Evolutionary conservation across 495 filamentous ascomycete species (phyloP).

Genomic region (Neurospora sp.): DNA sequence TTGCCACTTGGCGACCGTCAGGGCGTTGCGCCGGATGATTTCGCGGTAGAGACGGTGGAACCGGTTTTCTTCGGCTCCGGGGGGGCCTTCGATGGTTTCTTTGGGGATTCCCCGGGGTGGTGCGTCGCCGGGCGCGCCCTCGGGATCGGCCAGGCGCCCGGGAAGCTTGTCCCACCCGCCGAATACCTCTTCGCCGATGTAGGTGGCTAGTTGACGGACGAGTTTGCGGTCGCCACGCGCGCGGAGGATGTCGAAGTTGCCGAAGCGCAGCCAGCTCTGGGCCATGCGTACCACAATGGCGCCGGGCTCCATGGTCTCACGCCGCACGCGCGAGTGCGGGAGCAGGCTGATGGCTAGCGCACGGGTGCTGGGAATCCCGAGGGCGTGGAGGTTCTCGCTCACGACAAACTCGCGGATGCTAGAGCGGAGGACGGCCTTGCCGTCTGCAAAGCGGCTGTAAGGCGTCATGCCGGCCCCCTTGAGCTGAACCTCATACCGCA

Average conservation of each 20-base stretch:
- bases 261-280: conserved; percentile 83
- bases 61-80: conserved; percentile 65
- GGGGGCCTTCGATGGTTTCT: conserved; percentile 51
- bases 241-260: conserved; percentile 83
- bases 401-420: conserved; percentile 92
- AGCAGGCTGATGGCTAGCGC: conserved; percentile 72
- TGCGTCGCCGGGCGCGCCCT: conserved; percentile 21
- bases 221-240: conserved; percentile 68
- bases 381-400: conserved; percentile 73
- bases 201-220: conserved; percentile 64
- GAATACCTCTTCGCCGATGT: conserved; percentile 77
- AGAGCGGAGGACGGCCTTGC: conserved; percentile 82
- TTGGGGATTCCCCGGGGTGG: conserved; percentile 42
- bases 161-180: conserved; percentile 75
- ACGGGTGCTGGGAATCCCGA: conserved; percentile 76
- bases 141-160: conserved; percentile 40
- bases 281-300: conserved; percentile 89
- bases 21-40: conserved; percentile 74
- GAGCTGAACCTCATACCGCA: conserved; percentile 80
- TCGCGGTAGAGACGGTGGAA: conserved; percentile 82
- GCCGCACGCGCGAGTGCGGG: conserved; percentile 58
- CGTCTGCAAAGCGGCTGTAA: conserved; percentile 95
- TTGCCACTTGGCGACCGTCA: conserved; percentile 89
- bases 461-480: conserved; percentile 91
- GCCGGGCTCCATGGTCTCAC: conserved; percentile 84